Evolutionary conservation across 768 basidiomycete species (phyloP).

Genomic region (Trametes cubensis): DNA sequence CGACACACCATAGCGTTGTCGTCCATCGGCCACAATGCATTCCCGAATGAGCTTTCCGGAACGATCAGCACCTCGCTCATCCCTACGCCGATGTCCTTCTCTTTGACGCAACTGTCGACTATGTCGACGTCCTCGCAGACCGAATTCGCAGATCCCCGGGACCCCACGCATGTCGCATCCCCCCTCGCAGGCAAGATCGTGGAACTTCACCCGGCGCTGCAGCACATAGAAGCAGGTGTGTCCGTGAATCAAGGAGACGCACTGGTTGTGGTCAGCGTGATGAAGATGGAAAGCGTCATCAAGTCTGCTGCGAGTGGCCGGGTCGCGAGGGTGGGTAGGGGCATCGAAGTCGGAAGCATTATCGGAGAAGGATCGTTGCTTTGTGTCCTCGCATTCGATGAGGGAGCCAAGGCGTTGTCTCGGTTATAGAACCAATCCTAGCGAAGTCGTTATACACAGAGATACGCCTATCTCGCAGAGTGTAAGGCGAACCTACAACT

Average conservation of each 20-base stretch:
- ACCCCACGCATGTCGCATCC: slow-evolving; percentile 15
- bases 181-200: slow-evolving; percentile 24
- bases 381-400: slow-evolving; percentile 9
- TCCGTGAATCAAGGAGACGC: slow-evolving; percentile 10
- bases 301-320: slow-evolving; percentile 6
- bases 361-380: slow-evolving; percentile 17
- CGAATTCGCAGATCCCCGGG: slow-evolving; percentile 20
- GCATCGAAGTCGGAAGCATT: slow-evolving; percentile 17
- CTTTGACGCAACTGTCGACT: slow-evolving; percentile 12
- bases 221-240: neutral
- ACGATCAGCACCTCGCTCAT: slow-evolving; percentile 22
- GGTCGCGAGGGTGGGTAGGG: slow-evolving; percentile 16
- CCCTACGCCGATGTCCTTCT: slow-evolving; percentile 16
- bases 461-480: too few species aligned
- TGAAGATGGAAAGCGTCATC: slow-evolving; percentile 27
- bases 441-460: too few species aligned
- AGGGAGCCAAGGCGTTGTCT: neutral
- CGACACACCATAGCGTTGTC: slow-evolving; percentile 17
- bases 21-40: slow-evolving; percentile 23
- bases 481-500: neutral
- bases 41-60: slow-evolving; percentile 23
- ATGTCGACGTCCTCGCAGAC: slow-evolving; percentile 1
- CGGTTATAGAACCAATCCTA: slow-evolving; percentile 2
- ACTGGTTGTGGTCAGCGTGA: slow-evolving; percentile 18
- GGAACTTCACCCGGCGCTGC: slow-evolving; percentile 21